Evolutionary conservation across 2,329 filamentous ascomycete genomes (phyloP), one percentile per base, ranked within the genome.

Genomic region (Aphanocladium album): DNA sequence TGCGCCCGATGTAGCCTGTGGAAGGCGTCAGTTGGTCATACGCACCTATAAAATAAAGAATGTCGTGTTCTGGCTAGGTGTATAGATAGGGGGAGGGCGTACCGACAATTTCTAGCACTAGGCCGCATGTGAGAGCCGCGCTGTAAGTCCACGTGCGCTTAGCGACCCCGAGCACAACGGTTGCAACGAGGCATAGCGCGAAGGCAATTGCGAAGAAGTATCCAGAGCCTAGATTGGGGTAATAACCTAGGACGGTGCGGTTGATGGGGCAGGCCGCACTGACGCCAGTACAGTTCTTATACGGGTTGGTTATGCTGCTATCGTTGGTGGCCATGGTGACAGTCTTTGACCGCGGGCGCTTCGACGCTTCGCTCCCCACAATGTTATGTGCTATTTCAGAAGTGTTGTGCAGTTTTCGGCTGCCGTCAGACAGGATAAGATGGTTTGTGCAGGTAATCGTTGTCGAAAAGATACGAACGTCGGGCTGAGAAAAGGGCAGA

Each of bases 131-230:
- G 8, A 85, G 70, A 19, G 81, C 80, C 2, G 67, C 68, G 67
- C 76, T 80, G 65, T 80, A 87, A 0, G 79, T 78, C 80, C 82
- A 86, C 11, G 82, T 85, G 66, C 74, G 77, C 67, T 80, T 79
- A 72, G 77, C 76, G 16, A 80, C 65, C 5, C 81, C 81, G 11
- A 79, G 64, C 39, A 65, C 68, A 19, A 80, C 51, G 27, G 81
- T 74, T 11, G 68, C 72, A 30, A 83, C 49, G 9, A 75, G 66
- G 8, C 75, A 73, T 2, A 81, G 45, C 7, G 74, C 81, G 62
- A 84, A 86, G 19, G 73, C 75, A 55, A 77, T 71, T 46, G 78
- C 72, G 68, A 83, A 82, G 67, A 86, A 81, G 65, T 78, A 74
- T 69, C 84, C 83, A 64, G 82, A 79, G 52, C 79, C 79, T n/a